Evolutionary conservation across 768 basidiomycete genomes (phyloP).

Genomic region (Suillus plorans): DNA sequence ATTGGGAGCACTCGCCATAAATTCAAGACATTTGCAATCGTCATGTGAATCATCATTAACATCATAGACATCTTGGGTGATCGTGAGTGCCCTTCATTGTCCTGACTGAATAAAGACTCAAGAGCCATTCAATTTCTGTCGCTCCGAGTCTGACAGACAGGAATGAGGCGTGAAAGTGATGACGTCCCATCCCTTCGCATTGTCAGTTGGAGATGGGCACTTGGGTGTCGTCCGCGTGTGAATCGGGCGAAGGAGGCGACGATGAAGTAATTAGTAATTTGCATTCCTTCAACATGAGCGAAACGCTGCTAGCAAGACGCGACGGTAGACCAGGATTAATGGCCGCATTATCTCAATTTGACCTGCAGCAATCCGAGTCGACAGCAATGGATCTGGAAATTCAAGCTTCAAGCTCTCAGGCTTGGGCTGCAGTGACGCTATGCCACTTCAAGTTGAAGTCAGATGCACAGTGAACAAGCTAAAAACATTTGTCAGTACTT

Average conservation of each 20-base stretch:
- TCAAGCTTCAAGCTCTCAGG: background rate
- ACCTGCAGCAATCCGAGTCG: background rate
- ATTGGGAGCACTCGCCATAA: background rate
- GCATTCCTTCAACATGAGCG: background rate
- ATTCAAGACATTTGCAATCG: background rate
- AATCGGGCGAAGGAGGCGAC: background rate
- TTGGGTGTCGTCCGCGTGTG: background rate
- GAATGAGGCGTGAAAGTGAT: background rate
- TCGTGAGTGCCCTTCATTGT: background rate
- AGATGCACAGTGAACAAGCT: background rate
- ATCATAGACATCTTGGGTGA: background rate
- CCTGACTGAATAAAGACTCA: background rate
- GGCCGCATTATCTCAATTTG: background rate
- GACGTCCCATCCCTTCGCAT: background rate
- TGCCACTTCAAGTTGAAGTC: background rate
- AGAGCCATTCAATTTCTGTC: background rate
- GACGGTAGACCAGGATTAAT: background rate
- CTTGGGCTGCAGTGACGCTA: background rate
- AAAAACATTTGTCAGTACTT: background rate
- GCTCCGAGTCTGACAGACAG: background rate
- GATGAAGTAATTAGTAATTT: background rate
- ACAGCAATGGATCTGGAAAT: background rate
- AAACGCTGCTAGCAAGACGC: background rate
- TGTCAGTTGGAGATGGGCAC: background rate
- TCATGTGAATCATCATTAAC: background rate